Conservation (phyloP, 306 rosid species). For the Trifolium dubium region DNA sequence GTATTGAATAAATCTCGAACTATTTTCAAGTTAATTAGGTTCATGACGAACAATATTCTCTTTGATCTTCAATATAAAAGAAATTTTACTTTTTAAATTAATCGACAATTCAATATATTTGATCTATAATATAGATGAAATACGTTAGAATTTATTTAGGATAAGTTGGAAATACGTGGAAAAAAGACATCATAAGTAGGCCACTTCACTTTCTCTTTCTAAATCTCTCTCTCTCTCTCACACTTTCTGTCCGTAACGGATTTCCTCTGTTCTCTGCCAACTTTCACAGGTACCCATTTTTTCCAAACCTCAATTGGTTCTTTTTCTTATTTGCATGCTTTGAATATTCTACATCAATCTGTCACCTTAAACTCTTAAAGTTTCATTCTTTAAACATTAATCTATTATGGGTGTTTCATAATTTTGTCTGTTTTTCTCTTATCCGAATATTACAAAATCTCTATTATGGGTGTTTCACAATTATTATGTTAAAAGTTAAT, state of each 20-base stretch:
- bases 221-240: background rate
- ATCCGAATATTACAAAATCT: conserved; percentile 3
- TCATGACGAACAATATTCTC: too few species aligned
- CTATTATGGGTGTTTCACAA: background rate
- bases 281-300: background rate
- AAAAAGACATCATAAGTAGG: background rate
- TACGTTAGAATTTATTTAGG: background rate
- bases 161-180: background rate
- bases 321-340: background rate
- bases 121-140: too few species aligned
- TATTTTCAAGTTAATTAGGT: too few species aligned
- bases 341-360: background rate
- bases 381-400: conserved; percentile 1
- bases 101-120: too few species aligned
- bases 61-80: too few species aligned
- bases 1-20: too few species aligned
- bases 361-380: background rate
- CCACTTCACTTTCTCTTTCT: background rate
- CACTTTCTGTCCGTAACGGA: background rate
- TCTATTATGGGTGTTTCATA: conserved; percentile 22
- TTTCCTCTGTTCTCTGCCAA: conserved; percentile 13
- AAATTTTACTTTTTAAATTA: too few species aligned
- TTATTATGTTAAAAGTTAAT: background rate
- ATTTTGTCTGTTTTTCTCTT: background rate
- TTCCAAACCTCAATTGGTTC: background rate